These are phyloP conservation scores for Dictyostelium intermedium DNA, from an alignment of 78 protist species.

Conservation along the genomic window DNA sequence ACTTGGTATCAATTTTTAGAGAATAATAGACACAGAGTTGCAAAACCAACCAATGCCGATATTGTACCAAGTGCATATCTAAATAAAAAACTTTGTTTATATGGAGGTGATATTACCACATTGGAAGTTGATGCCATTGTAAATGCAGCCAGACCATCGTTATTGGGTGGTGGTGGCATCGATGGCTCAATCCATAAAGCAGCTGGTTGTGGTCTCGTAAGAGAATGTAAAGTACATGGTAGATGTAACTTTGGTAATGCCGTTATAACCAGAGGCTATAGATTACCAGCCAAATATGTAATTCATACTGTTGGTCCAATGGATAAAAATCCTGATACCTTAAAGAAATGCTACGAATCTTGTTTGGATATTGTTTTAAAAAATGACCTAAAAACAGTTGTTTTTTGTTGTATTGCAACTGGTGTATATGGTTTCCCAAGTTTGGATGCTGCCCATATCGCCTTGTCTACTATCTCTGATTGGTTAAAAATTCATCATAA, in stretches of 20 bases:
- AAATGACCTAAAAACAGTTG: constrained; percentile 41
- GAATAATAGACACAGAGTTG: constrained; percentile 10
- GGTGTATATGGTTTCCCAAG: constrained; percentile 89
- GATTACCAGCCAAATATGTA: constrained; percentile 79
- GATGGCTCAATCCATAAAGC: constrained; percentile 88
- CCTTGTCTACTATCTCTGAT: constrained; percentile 26
- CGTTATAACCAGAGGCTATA: constrained; percentile 79
- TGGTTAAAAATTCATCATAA: constrained; percentile 63
- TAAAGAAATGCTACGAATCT: constrained; percentile 75
- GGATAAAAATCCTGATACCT: constrained; percentile 13
- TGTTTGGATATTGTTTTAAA: constrained; percentile 22
- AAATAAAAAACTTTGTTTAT: constrained; percentile 42
- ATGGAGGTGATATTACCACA: constrained; percentile 68
- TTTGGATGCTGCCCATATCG: constrained; percentile 74
- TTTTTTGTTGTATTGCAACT: constrained; percentile 87
- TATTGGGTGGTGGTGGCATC: constrained; percentile 83
- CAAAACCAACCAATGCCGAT: neutral
- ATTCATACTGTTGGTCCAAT: constrained; percentile 93
- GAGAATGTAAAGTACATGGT: constrained; percentile 65
- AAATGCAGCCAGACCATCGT: constrained; percentile 73
- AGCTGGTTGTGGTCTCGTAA: constrained; percentile 76
- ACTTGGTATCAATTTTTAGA: constrained; percentile 60
- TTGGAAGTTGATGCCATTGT: constrained; percentile 81
- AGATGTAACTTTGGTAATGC: constrained; percentile 78
- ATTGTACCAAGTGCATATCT: neutral